Base-by-base conservation (phyloP, 1,284 basidiomycete genomes). In the Singerocomus rubriflavus region DNA sequence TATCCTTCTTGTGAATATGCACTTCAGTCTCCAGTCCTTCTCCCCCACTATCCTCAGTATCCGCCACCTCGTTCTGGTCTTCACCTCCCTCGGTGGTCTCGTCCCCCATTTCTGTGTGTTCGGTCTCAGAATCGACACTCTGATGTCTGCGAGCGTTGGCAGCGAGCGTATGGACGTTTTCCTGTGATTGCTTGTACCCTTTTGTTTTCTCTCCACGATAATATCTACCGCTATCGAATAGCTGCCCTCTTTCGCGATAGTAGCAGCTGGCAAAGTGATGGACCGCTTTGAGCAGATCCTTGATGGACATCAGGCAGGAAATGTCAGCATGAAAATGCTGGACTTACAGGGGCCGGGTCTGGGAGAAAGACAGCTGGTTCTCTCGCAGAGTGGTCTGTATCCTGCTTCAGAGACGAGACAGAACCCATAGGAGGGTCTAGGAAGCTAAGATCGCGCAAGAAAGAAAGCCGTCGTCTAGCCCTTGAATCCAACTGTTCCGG, bases 221-320 rank as follows among this genome's bases (percentile, higher is more conserved):
- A 44, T 75, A 63, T 49, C 71, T 74, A 8, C 77, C 71, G 10
- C 68, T 72, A 55, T 88, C 77, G 27, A 73, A 69, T 5, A 88
- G 63, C 52, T 85, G 76, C 0, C 82, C 85, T 53, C 72, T 72
- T 54, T 81, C 78, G 21, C 72, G 69, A 57, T 88, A 89, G 60
- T 82, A 84, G 30, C 72, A 71, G 51, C 78, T 81, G 12, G 86
- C 75, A 53, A 83, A 82, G 60, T 82, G 72, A 57, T 89, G 87
- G 44, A 89, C 78, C 44, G 73, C 77, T 72, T 88, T 88, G 39
- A 89, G 65, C 5, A 88, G 64, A 56, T 89, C 86, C 86, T 89
- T 44, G 40, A 37, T 17, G 45, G 42, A 31, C 34, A 46, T 58
- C 17, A 58, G 51, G 21, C 53, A 53, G 14, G 39, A 10, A 27